Evolutionary conservation across 768 basidiomycete species (phyloP), one percentile per base, ranked within the genome.

Genomic region (Coprinopsis strossmayeri): DNA sequence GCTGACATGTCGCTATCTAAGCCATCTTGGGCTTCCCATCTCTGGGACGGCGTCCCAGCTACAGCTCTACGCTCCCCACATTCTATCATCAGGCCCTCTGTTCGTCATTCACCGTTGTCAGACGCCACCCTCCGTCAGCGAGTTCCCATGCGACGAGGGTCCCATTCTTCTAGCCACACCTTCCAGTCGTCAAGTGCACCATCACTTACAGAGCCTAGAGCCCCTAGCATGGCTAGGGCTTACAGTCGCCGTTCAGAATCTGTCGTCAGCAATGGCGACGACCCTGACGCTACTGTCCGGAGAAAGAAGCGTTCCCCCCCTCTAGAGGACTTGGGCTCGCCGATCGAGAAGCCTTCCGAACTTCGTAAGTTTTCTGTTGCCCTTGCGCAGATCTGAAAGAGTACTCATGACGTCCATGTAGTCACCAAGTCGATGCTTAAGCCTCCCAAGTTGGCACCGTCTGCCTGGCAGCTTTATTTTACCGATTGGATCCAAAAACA

Each of bases 391-490:
- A 45, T 49, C 47, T 43, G 51, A 45, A 47, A 42, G 44, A 46
- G 46, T 52, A 48, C 47, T 47, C 48, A 58, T 57, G 46, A 39
- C 52, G 48, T 48, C 40, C 40, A 48, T 30, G 49, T 64, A 84
- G 85, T 73, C 30, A 69, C 79, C 48, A 92, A 87, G 67, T 92
- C 92, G 34, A 67, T 81, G 10, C 72, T 96, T 50, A 82, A 84
- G 35, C 91, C 89, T 17, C 92, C 92, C 41, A 92, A 93, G 70
- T 77, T 92, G 57, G 90, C 93, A 4, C 91, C 89, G 3, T 93
- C 91, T 2, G 90, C 92, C 47, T 96, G 93, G 93, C 93, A 96
- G 65, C 77, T 96, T 37, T 96, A 91, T 67, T 95, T 96, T 63
- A 91, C 91, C 20, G 91, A 95, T 62, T 93, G 89, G 82, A 92